Evolutionary conservation across 208 protist genomes (phyloP).

Genomic region (Leptomonas pyrrhocoris): DNA sequence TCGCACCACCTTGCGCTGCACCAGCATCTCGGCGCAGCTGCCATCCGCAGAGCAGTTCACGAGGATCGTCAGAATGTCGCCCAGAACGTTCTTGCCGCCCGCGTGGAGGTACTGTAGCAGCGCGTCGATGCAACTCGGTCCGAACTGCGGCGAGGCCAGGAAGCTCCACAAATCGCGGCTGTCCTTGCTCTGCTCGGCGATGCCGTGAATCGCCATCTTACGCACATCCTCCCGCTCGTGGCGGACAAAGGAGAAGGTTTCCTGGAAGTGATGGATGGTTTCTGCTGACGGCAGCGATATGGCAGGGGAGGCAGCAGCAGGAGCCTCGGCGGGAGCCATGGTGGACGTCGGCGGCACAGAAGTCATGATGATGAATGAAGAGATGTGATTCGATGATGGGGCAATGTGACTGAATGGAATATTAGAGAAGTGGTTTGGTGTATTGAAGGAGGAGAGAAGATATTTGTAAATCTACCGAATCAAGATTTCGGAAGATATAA

Average conservation of each 20-base stretch:
- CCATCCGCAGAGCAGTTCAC: slow-evolving; percentile 84
- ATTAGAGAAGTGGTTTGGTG: background rate
- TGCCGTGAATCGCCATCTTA: slow-evolving; percentile 78
- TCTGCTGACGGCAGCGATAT: slow-evolving; percentile 16
- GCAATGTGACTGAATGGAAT: no score
- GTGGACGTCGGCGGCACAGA: background rate
- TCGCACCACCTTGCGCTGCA: slow-evolving; percentile 62
- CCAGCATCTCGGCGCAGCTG: slow-evolving; percentile 71
- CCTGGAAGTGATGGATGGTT: slow-evolving; percentile 42
- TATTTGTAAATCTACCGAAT: no score
- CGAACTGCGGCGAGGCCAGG: slow-evolving; percentile 48
- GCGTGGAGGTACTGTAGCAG: slow-evolving; percentile 71
- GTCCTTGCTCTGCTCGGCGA: slow-evolving; percentile 83
- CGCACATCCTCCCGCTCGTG: slow-evolving; percentile 83
- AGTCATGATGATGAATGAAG: background rate
- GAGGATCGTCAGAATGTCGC: slow-evolving; percentile 79
- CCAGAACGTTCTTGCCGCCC: slow-evolving; percentile 47
- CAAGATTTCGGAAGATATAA: no score
- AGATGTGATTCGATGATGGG: no score
- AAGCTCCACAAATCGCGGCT: slow-evolving; percentile 58
- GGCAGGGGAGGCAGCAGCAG: background rate
- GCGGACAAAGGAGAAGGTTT: slow-evolving; percentile 70
- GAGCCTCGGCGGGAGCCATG: background rate
- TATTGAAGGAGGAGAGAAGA: background rate
- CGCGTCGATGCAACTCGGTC: slow-evolving; percentile 45